These are phyloP conservation scores for Hirsutella thompsonii DNA, from an alignment of 2,329 filamentous ascomycete genomes.

Conservation along the genomic window DNA sequence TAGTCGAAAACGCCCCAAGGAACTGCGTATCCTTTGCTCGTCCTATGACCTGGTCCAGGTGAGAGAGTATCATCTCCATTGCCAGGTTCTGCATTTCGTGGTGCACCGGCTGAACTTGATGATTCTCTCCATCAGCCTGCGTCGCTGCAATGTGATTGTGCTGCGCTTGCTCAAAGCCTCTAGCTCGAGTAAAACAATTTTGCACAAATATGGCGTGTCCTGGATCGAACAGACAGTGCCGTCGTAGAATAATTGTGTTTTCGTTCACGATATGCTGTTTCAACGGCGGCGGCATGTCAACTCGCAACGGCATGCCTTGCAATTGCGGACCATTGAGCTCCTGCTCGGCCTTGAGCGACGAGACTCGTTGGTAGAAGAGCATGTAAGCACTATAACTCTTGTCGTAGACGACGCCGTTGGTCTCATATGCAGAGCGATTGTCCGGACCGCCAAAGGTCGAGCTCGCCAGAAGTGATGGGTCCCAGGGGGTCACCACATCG, in stretches of 20 bases:
- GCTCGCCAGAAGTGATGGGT: conserved; percentile 57
- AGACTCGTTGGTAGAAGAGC: conserved; percentile 85
- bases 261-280: conserved; percentile 52
- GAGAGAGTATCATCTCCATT: conserved; percentile 44
- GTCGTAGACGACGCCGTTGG: conserved; percentile 35
- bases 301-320: conserved; percentile 22
- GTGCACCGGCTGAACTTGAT: background rate
- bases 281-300: conserved; percentile 30
- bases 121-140: background rate
- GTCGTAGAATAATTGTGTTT: conserved; percentile 60
- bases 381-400: conserved; percentile 90
- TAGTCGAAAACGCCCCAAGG: conserved; percentile 40
- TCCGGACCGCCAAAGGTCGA: conserved; percentile 70
- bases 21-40: conserved; percentile 57
- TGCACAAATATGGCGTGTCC: conserved; percentile 56
- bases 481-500: conserved; percentile 64
- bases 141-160: background rate
- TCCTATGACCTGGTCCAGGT: conserved; percentile 64
- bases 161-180: conserved; percentile 24
- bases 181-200: conserved; percentile 45
- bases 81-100: conserved; percentile 31
- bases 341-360: conserved; percentile 44
- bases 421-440: conserved; percentile 33
- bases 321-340: conserved; percentile 23
- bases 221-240: conserved; percentile 69